A percentile compares a stretch with the other conserved stretches of the same genome.
phyloP scores from a whole-genome alignment of 495 filamentous ascomycete species.

The Penicillium coffeae region DNA sequence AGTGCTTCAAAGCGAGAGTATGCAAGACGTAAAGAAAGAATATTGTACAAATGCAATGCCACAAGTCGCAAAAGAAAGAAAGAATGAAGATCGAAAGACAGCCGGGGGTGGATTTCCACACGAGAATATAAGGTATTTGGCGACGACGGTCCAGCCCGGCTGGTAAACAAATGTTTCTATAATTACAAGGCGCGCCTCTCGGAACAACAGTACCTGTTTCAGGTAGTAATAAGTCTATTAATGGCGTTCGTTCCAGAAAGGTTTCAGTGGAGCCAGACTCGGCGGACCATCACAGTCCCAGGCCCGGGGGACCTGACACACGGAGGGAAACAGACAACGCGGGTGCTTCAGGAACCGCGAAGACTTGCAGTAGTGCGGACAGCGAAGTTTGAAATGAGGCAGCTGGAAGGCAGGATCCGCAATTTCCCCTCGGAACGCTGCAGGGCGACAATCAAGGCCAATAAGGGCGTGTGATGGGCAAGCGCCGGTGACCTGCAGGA shows the following conservation, averaged over 20 bases:
- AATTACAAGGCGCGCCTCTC: slow-evolving; percentile 15
- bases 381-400: slow-evolving; percentile 1
- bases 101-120: background rate
- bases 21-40: slow-evolving; percentile 15
- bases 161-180: slow-evolving; percentile 22
- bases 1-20: slow-evolving; percentile 3
- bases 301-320: slow-evolving; percentile 9
- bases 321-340: slow-evolving; percentile 7
- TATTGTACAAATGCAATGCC: slow-evolving; percentile 21
- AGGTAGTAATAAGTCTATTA: slow-evolving; percentile 25
- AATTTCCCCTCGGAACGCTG: slow-evolving; percentile 17
- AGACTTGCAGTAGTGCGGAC: too few relatives aligned
- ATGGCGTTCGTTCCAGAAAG: slow-evolving; percentile 11
- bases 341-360: slow-evolving; percentile 27
- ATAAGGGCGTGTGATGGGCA: slow-evolving; percentile 14
- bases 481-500: slow-evolving; percentile 23
- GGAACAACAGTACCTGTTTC: slow-evolving; percentile 20
- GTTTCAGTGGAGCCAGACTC: slow-evolving; percentile 19
- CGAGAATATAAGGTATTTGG: slow-evolving; percentile 2
- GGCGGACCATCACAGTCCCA: slow-evolving; percentile 9
- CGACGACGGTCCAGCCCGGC: slow-evolving; percentile 9
- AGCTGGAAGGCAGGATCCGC: background rate
- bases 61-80: slow-evolving; percentile 3
- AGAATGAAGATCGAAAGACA: slow-evolving; percentile 2
- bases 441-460: slow-evolving; percentile 21